Conservation (phyloP, 1,284 basidiomycete species). For the Trametes sp. region DNA sequence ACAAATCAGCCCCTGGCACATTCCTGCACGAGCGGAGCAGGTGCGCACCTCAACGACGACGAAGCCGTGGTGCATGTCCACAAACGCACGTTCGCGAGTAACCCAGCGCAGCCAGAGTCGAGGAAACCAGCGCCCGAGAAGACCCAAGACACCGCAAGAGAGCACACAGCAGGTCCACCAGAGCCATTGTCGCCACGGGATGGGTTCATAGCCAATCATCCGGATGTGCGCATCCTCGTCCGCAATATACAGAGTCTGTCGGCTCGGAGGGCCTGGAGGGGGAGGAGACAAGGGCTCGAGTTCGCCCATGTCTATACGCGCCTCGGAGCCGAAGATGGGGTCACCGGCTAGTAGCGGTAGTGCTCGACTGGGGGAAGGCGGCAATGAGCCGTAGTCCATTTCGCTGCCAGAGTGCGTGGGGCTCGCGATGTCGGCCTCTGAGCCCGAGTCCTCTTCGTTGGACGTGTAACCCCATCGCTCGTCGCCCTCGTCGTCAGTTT, state of each 20-base stretch:
- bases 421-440: slow-evolving; percentile 41
- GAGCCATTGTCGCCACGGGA: slow-evolving; percentile 66
- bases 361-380: slow-evolving; percentile 63
- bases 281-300: slow-evolving; percentile 69
- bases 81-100: slow-evolving; percentile 87
- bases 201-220: slow-evolving; percentile 88
- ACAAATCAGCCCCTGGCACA: too few relatives aligned
- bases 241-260: slow-evolving; percentile 88
- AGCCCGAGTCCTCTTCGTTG: slow-evolving; percentile 63
- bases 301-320: slow-evolving; percentile 80
- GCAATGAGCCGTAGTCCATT: slow-evolving; percentile 73
- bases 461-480: slow-evolving; percentile 86
- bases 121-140: slow-evolving; percentile 95
- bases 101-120: slow-evolving; percentile 89
- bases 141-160: slow-evolving; percentile 79
- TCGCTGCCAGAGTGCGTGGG: slow-evolving; percentile 55
- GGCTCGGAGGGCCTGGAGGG: slow-evolving; percentile 77
- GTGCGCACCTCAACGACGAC: slow-evolving; percentile 88
- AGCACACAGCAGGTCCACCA: slow-evolving; percentile 82
- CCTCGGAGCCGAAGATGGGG: slow-evolving; percentile 81
- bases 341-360: slow-evolving; percentile 77
- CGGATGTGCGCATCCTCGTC: slow-evolving; percentile 94
- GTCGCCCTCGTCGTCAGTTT: slow-evolving; percentile 59
- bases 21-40: background rate
- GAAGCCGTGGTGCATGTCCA: slow-evolving; percentile 72